Evolutionary conservation across 192 early-diverging fungal species (phyloP), one percentile per base, ranked within the genome.

Genomic region (Coemansia sp.): DNA sequence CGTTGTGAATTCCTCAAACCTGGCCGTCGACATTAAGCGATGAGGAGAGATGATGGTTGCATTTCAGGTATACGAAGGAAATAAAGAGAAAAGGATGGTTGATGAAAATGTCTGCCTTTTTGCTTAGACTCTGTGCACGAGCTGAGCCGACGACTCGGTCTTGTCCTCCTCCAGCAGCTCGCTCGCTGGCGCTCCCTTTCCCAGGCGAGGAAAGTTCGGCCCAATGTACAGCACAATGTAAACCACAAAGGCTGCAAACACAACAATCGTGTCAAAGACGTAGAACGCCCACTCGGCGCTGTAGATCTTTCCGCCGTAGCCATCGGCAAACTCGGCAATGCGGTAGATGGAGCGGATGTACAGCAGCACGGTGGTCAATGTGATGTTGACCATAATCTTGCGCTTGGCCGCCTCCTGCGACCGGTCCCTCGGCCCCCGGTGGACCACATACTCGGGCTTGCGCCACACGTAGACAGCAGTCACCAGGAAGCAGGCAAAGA

Each of bases 1-100:
- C 5, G 88, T 89, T 1, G 83, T 75, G 52, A 86, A 89, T 71
- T 89, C 77, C 47, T 72, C 77, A 54, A 74, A 83, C 41, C 78
- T 48, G 0, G 65, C 69, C 5, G 68, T 81, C 17, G 68, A 77
- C 58, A 67, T 74, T 60, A 54, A 19, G 8, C 41, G 31, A 33
- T 33, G 50, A 53, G 15, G 15, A 30, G n/a, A n/a, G n/a, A n/a
- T n/a, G n/a, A n/a, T n/a, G n/a, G n/a, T 14, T 30, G 29, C 23
- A 48, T 48, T 13, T 48, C 52, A 50, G 17, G 9, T 40, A 8
- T 38, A 38, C 17, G 40, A 37, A 64, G 14, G 17, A 27, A 28
- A 29, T 33, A 50, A 56, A 19, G 33, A 48, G 4, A 30, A 33
- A 41, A 37, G 23, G 14, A 57, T 34, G 33, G 33, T 34, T 36